These are phyloP conservation scores for Lanmaoa rubissima DNA, from an alignment of 768 basidiomycete genomes.

Conservation along the genomic window DNA sequence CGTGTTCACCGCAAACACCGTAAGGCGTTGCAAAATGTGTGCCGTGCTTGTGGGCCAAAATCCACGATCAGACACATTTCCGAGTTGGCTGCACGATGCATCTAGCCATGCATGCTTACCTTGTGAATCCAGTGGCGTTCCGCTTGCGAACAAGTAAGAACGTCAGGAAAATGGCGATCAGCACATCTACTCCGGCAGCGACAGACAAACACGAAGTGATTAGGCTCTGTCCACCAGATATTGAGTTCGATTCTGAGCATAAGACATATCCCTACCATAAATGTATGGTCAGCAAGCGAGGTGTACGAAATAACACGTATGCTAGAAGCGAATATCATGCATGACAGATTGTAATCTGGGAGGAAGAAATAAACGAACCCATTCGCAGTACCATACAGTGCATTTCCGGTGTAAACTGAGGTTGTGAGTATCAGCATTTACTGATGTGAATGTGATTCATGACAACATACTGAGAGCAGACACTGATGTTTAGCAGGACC, in stretches of 20 bases:
- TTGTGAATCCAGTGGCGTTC: background rate
- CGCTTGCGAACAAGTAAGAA: constrained; percentile 5
- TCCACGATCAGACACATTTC: background rate
- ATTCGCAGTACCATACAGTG: background rate
- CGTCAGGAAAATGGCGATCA: constrained; percentile 1
- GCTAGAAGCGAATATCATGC: background rate
- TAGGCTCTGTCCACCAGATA: background rate
- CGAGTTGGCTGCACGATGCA: background rate
- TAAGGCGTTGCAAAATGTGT: constrained; percentile 7
- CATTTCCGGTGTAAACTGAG: constrained; percentile 4
- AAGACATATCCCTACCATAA: background rate
- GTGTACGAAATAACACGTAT: background rate
- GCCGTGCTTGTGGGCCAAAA: background rate
- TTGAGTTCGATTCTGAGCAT: background rate
- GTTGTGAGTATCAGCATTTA: background rate
- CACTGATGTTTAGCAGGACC: background rate
- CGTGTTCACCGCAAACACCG: constrained; percentile 11
- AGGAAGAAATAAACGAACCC: constrained; percentile 3
- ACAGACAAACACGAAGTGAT: background rate
- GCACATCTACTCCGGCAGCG: constrained; percentile 6
- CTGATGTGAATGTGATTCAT: background rate
- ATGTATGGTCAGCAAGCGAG: background rate
- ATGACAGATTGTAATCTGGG: background rate
- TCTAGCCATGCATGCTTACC: background rate
- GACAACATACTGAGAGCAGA: background rate